Percentiles rank a stretch among this genome's conserved stretches.
These are phyloP conservation scores for Mortierella sp. DNA, from an alignment of 371 early-diverging fungal species.

Conservation along the genomic window DNA sequence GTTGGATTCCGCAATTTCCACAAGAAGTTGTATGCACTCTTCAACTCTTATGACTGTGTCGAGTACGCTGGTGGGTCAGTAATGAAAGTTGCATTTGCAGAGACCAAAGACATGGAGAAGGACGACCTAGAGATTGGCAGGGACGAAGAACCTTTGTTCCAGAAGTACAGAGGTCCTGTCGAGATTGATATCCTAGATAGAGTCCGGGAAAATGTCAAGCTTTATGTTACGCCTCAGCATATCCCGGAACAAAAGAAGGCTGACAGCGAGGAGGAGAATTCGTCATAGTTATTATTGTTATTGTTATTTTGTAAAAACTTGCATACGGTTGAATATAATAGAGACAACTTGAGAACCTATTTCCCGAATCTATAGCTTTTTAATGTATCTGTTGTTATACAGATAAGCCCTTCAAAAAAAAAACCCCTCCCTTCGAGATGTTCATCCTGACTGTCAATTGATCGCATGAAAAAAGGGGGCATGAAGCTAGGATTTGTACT, in stretches of 20 bases:
- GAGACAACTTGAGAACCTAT: not conserved
- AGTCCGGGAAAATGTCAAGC: constrained; percentile 49
- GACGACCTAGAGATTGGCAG: constrained; percentile 68
- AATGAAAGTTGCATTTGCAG: constrained; percentile 68
- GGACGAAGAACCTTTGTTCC: constrained; percentile 61
- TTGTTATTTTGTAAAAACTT: not conserved
- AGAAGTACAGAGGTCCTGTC: constrained; percentile 49
- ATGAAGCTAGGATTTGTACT: too few relatives aligned
- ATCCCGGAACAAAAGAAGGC: constrained; percentile 35
- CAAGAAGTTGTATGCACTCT: constrained; percentile 70
- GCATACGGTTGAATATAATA: too few relatives aligned
- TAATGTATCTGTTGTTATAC: too few relatives aligned
- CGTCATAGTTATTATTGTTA: not conserved
- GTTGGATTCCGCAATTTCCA: constrained; percentile 77
- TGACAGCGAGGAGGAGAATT: constrained; percentile 2
- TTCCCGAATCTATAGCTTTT: too few relatives aligned
- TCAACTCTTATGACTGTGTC: constrained; percentile 70
- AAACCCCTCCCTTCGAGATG: too few relatives aligned
- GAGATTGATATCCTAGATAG: constrained; percentile 42
- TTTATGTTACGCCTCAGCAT: constrained; percentile 36
- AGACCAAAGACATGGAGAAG: constrained; percentile 62
- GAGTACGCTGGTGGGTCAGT: constrained; percentile 68
- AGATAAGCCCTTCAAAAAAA: too few relatives aligned
- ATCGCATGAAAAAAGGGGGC: too few relatives aligned
- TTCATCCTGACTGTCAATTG: too few relatives aligned